Percentiles rank a stretch among this genome's conserved stretches.
Evolutionary conservation across 1,139 yeast species (phyloP).

Genomic region (Pichia sp.): DNA sequence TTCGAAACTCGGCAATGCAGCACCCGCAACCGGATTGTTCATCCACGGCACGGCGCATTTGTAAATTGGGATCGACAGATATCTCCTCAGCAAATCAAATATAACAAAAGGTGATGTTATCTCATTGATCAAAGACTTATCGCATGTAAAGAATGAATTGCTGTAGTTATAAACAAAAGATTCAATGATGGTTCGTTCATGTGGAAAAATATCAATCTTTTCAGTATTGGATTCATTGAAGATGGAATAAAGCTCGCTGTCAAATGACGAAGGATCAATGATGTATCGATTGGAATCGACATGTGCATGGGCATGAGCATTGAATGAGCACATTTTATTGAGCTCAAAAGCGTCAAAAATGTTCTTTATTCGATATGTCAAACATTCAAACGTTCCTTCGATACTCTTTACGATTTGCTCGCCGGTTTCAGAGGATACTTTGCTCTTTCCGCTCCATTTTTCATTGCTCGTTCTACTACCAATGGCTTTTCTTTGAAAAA

Average conservation of each 20-base stretch:
- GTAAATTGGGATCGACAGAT: constrained; percentile 17
- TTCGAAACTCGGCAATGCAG: constrained; percentile 22
- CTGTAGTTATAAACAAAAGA: constrained; percentile 24
- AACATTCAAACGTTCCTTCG: no score
- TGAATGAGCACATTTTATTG: neutral
- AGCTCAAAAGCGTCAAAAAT: neutral
- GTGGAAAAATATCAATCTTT: constrained; percentile 6
- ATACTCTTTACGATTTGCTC: neutral
- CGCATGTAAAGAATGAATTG: constrained; percentile 20
- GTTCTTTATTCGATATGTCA: neutral
- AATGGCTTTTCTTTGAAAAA: neutral
- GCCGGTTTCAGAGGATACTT: neutral
- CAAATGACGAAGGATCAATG: no score
- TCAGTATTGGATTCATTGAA: neutral
- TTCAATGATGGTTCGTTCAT: constrained; percentile 23
- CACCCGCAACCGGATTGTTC: constrained; percentile 28
- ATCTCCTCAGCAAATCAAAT: constrained; percentile 17
- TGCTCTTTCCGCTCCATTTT: neutral
- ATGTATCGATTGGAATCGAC: neutral
- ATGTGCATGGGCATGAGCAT: neutral
- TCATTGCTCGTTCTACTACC: neutral
- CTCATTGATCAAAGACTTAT: constrained; percentile 12
- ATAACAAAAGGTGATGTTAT: constrained; percentile 25
- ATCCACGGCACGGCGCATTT: constrained; percentile 26
- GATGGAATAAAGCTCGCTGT: neutral